Evolutionary conservation across 495 filamentous ascomycete species (phyloP), one percentile per base, ranked within the genome.

Genomic region (Cercophora newfieldiana): DNA sequence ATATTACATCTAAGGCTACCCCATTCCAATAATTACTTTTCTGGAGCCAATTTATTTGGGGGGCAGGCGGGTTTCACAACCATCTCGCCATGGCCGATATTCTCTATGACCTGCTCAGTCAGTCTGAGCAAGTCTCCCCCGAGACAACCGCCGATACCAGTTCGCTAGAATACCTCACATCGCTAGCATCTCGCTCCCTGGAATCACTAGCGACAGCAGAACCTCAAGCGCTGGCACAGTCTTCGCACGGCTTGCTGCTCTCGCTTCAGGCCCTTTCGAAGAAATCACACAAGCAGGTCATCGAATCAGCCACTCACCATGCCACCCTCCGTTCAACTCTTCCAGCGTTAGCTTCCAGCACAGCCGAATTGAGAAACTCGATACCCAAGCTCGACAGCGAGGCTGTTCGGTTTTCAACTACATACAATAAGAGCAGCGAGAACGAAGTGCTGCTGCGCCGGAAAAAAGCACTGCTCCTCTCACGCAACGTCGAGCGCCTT

Each of bases 241-340:
- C 90, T 53, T 88, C 89, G 7, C 92, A 97, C 66, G 90, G 90
- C 0, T 87, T 90, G n/a, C 85, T 91, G 12, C 86, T 95, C 31
- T 96, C 93, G 12, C 85, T 98, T 1, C 95, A 99, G 72, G 85
- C 88, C 0, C 85, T 98, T 58, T 94, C 93, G 29, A 93, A 95
- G 66, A 91, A 92, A 66, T 97, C 95, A n/a, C 90, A 98, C 74
- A 90, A 91, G 70, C 81, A 91, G 47, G 88, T 98, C 66, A 91
- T 98, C 68, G 82, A 86, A 37, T 95, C 94, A 16, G 86, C 93
- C 22, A 83, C 87, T 67, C 88, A 91, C 70, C 86, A 98, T 63
- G 85, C 89, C 0, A 88, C 87, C 7, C 84, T 99, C 4, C 81
- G 83, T 33, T 79, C 80, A 7, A 83, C 86, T 12, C 82, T 97